Evolutionary conservation across 2,329 filamentous ascomycete species (phyloP).

Genomic region (Zymoseptoria tritici): DNA sequence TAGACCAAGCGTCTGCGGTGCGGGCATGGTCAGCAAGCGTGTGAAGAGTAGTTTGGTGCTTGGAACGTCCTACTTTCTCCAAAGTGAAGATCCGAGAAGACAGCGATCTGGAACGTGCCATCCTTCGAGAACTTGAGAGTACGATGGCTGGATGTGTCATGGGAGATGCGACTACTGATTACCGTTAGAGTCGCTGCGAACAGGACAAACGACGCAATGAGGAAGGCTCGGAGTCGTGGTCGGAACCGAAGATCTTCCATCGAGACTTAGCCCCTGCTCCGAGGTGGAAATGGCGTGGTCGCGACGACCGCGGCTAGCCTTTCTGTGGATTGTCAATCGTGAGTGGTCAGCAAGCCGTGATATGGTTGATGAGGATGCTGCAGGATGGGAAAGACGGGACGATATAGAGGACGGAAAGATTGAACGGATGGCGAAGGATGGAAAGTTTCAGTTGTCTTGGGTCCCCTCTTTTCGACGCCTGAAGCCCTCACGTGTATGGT

Average conservation of each 20-base stretch:
- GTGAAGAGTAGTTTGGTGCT: conserved; percentile 32
- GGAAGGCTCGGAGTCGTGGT: not conserved
- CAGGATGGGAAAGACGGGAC: too few relatives aligned
- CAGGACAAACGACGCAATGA: not conserved
- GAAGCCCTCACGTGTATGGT: not conserved
- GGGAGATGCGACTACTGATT: not conserved
- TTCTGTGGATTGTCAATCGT: too few relatives aligned
- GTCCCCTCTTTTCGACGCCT: not conserved
- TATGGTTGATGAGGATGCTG: too few relatives aligned
- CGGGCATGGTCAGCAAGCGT: conserved; percentile 26
- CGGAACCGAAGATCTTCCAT: not conserved
- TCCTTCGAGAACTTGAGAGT: conserved; percentile 25
- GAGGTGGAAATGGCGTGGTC: too few relatives aligned
- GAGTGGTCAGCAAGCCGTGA: too few relatives aligned
- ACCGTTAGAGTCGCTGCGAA: not conserved
- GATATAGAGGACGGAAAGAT: too few relatives aligned
- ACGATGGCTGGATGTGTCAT: not conserved
- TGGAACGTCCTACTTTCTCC: conserved; percentile 46
- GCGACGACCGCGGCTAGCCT: too few relatives aligned
- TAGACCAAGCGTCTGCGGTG: conserved; percentile 18
- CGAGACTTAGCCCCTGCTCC: not conserved
- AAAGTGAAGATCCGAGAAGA: conserved; percentile 66
- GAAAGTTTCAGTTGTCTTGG: not conserved
- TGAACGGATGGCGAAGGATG: not conserved
- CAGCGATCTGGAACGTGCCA: conserved; percentile 43